phyloP scores from a whole-genome alignment of 129 eudicot genomes.

The Calendula officinalis region DNA sequence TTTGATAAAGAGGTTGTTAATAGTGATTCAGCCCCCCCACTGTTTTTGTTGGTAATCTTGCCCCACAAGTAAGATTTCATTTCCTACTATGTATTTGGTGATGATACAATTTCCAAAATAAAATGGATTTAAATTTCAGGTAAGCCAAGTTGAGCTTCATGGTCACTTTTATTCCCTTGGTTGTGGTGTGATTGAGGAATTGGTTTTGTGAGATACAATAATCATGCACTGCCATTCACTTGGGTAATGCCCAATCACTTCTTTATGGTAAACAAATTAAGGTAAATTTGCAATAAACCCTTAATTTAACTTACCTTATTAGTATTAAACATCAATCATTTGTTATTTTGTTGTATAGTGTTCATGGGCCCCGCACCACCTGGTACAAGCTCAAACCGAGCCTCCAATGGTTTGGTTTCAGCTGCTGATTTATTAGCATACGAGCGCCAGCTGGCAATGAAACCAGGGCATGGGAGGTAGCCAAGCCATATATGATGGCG shows the following conservation, averaged over 20 bases:
- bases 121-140: conserved; percentile 35
- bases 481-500: conserved; percentile 90
- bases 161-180: conserved; percentile 80
- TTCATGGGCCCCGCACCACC: conserved; percentile 96
- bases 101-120: not conserved
- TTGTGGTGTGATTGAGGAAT: conserved; percentile 86
- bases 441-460: conserved; percentile 72
- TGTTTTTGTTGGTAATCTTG: conserved; percentile 88
- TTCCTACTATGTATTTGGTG: not conserved
- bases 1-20: conserved; percentile 28
- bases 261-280: conserved; percentile 71
- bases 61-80: conserved; percentile 63
- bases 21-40: conserved; percentile 70
- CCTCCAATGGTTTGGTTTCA: conserved; percentile 65
- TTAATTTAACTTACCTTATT: no score
- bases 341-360: conserved; percentile 49
- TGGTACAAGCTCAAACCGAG: conserved; percentile 71
- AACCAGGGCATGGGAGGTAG: conserved; percentile 63
- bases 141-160: conserved; percentile 79
- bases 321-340: not conserved
- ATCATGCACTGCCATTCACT: conserved; percentile 77
- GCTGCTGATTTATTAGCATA: conserved; percentile 65
- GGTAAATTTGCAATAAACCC: conserved; percentile 53
- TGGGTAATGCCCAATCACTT: conserved; percentile 72
- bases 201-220: conserved; percentile 91